Evolutionary conservation across 768 basidiomycete species (phyloP), one percentile per base, ranked within the genome.

Genomic region (Piloderma croceum): DNA sequence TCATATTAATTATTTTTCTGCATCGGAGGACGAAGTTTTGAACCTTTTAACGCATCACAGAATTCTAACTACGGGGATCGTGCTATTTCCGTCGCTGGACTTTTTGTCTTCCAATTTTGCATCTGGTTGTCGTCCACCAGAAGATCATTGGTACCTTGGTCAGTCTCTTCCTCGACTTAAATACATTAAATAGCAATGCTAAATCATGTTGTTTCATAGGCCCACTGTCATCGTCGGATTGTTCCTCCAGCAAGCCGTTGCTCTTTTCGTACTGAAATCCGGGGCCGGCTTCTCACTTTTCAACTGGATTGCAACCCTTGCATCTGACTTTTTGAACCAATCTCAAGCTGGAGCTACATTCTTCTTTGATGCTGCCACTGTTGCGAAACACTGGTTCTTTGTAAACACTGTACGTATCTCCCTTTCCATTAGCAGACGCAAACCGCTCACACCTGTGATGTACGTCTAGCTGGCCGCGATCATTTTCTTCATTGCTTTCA

Each of bases 401-500:
- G 81, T 88, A 46, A 85, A 83, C 58, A 81, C 78, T 38, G 81
- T 82, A 51, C 38, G 76, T 61, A 27, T 27, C 44, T 11, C 10
- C 25, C 24, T 32, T 6, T 40, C 31, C 15, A 35, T 49, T 36
- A 24, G 6, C 23, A 12, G 15, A 27, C 38, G 11, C 34, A 40
- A 23, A n/a, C 33, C 37, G n/a, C 25, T 51, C 34, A 42, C 34
- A 18, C 25, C 24, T 32, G 15, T 24, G 11, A 12, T 22, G 13
- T 27, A 13, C 13, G 25, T 20, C 19, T 52, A 85, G 76, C 75
- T 91, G 29, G 54, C 74, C 7, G 74, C 83, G 15, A 85, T 94
- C 60, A 89, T 96, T 56, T 94, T 94, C 73, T 96, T 96, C 72
- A 77, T 96, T 50, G 90, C 91, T 20, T 84, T 89, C 49, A 77